Conservation (phyloP, 1,284 basidiomycete species). For the Cryptococcus amylolentus region DNA sequence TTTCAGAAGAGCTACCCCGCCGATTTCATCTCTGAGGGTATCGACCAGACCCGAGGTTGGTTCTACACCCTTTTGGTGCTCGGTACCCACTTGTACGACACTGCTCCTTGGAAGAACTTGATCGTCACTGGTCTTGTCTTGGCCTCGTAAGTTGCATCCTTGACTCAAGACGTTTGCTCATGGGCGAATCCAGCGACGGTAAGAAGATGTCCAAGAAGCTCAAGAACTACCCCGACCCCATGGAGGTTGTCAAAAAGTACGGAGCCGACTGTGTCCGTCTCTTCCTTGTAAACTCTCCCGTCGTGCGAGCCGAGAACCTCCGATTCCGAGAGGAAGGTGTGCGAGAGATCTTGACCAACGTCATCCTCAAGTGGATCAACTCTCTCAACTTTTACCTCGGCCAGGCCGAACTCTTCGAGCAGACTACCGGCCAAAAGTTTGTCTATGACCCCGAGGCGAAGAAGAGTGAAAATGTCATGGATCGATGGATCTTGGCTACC, state of each 20-base stretch:
- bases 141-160: constrained; percentile 63
- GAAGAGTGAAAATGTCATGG: constrained; percentile 93
- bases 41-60: constrained; percentile 95
- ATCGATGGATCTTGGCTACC: constrained; percentile 94
- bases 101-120: constrained; percentile 96
- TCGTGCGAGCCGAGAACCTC: constrained; percentile 95
- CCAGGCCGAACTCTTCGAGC: constrained; percentile 86
- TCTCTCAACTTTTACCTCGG: constrained; percentile 99
- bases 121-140: constrained; percentile 95
- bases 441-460: constrained; percentile 80
- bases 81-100: constrained; percentile 88
- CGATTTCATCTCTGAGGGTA: constrained; percentile 98
- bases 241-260: constrained; percentile 81
- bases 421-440: constrained; percentile 75
- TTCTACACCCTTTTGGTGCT: constrained; percentile 98
- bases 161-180: neutral
- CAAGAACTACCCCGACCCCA: constrained; percentile 98
- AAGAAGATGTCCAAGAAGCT: constrained; percentile 99
- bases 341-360: constrained; percentile 89
- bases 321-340: constrained; percentile 98
- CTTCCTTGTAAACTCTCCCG: constrained; percentile 98
- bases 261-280: constrained; percentile 96
- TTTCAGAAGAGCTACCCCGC: constrained; percentile 83
- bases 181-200: constrained; percentile 65
- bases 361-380: constrained; percentile 98